Percentiles rank a stretch among this genome's conserved stretches.
Conservation (phyloP, 2,329 filamentous ascomycete species). For the Fusarium coffeatum region DNA sequence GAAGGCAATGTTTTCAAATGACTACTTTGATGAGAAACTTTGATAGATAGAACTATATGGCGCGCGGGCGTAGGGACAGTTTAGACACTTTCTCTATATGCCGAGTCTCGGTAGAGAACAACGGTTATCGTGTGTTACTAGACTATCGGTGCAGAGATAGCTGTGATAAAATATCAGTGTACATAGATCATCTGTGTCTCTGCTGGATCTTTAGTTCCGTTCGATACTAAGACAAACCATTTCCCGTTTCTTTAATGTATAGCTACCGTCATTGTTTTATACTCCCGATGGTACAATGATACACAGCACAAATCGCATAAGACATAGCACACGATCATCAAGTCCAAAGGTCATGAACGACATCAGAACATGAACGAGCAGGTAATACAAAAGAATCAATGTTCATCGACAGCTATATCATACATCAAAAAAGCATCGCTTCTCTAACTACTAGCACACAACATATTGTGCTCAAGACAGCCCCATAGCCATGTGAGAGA, state of each 20-base stretch:
- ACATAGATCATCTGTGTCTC: background rate
- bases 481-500: constrained; percentile 1
- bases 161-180: background rate
- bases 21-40: background rate
- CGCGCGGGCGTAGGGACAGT: background rate
- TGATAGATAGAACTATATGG: background rate
- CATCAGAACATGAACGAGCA: background rate
- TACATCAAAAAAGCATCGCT: constrained; percentile 27
- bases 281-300: background rate
- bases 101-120: background rate
- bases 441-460: constrained; percentile 15
- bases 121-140: background rate
- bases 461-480: constrained; percentile 10
- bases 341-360: background rate
- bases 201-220: background rate
- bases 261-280: background rate
- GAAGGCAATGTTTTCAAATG: background rate
- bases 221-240: background rate
- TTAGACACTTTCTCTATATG: background rate
- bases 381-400: constrained; percentile 16
- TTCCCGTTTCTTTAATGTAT: background rate
- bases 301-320: background rate
- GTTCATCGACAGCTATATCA: constrained; percentile 28
- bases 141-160: background rate
- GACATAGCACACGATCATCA: background rate